A percentile compares a stretch with the other conserved stretches of the same genome.
phyloP scores from a whole-genome alignment of 2,329 filamentous ascomycete species.

The Trichophyton mentagrophytes region DNA sequence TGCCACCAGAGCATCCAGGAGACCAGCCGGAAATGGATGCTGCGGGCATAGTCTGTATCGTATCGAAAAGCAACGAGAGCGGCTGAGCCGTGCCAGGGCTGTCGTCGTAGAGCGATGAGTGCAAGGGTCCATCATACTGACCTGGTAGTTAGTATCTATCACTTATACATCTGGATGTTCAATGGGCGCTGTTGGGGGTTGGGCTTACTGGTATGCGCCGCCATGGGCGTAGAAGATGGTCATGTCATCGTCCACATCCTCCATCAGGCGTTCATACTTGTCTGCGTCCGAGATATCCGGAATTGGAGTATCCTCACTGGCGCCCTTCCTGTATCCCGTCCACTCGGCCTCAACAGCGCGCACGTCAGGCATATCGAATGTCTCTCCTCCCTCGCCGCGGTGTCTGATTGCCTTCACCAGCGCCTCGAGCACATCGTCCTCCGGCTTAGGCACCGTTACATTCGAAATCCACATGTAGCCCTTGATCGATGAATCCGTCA shows the following conservation, averaged over 20 bases:
- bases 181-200: neutral
- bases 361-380: conserved; percentile 26
- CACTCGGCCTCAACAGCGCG: conserved; percentile 33
- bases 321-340: conserved; percentile 33
- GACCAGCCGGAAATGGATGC: conserved; percentile 35
- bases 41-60: conserved; percentile 38
- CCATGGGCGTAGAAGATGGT: conserved; percentile 38
- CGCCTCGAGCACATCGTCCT: conserved; percentile 31
- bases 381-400: conserved; percentile 28
- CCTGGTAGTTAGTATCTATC: neutral
- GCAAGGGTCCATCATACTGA: conserved; percentile 33
- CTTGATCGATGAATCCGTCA: conserved; percentile 55
- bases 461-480: conserved; percentile 72
- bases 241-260: conserved; percentile 27
- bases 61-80: conserved; percentile 32
- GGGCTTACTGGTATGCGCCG: conserved; percentile 32
- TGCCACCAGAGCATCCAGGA: conserved; percentile 36
- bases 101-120: conserved; percentile 28
- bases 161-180: neutral
- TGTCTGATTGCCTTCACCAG: conserved; percentile 29
- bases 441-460: conserved; percentile 50
- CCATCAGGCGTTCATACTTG: conserved; percentile 30
- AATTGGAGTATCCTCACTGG: conserved; percentile 25
- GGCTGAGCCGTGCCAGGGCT: conserved; percentile 30
- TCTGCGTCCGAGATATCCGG: conserved; percentile 32